These are phyloP conservation scores for Podaxis sp. DNA, from an alignment of 768 basidiomycete species.

Conservation along the genomic window DNA sequence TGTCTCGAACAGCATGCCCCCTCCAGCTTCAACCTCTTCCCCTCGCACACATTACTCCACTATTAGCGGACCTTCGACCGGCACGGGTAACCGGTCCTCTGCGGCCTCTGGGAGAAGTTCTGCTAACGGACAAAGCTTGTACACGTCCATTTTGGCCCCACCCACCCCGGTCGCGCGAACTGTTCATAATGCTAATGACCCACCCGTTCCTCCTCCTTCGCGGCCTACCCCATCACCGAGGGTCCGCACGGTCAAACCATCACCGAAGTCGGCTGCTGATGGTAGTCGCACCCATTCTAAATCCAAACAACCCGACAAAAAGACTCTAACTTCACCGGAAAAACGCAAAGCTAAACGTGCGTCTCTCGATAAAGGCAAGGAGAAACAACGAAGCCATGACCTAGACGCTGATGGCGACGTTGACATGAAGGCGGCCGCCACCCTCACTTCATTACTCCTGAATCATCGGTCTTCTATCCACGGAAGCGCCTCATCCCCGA, in stretches of 20 bases:
- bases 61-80: slow-evolving; percentile 30
- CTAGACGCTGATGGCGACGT: slow-evolving; percentile 55
- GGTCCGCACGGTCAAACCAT: slow-evolving; percentile 37
- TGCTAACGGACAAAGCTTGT: slow-evolving; percentile 59
- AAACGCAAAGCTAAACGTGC: slow-evolving; percentile 43
- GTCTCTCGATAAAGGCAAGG: slow-evolving; percentile 49
- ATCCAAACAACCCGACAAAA: slow-evolving; percentile 35
- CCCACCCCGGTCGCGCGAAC: slow-evolving; percentile 75
- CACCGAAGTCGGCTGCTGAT: slow-evolving; percentile 38
- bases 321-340: slow-evolving; percentile 34
- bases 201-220: slow-evolving; percentile 57
- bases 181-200: slow-evolving; percentile 72
- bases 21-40: slow-evolving; percentile 40
- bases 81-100: slow-evolving; percentile 31
- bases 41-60: slow-evolving; percentile 46
- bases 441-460: slow-evolving; percentile 70
- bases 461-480: slow-evolving; percentile 59
- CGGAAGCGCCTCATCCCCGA: slow-evolving; percentile 63
- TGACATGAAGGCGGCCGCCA: slow-evolving; percentile 83
- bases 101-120: slow-evolving; percentile 33
- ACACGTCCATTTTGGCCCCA: slow-evolving; percentile 72
- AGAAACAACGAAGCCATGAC: slow-evolving; percentile 35
- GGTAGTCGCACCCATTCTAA: slow-evolving; percentile 49
- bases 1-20: slow-evolving; percentile 46
- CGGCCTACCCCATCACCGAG: slow-evolving; percentile 47